Percentiles rank a stretch among this genome's conserved stretches.
Conservation (phyloP, 495 filamentous ascomycete genomes). For the Neurospora sublineolata region DNA sequence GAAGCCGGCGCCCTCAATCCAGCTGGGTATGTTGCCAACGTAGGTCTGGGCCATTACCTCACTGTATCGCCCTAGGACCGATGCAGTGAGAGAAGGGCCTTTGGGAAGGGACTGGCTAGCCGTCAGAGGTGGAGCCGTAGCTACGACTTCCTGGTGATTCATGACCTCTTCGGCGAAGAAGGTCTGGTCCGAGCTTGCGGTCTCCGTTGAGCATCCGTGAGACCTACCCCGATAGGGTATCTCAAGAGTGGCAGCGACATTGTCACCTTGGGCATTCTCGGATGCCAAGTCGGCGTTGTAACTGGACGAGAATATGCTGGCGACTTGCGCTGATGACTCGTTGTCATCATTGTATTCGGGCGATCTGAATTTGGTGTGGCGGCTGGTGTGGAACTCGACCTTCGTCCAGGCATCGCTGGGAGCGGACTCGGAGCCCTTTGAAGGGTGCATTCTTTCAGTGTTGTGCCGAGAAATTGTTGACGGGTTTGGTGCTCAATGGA, state of each 20-base stretch:
- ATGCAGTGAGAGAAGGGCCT: background rate
- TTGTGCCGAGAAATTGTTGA: background rate
- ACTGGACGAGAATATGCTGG: slow-evolving; percentile 1
- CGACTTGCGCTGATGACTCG: slow-evolving; percentile 14
- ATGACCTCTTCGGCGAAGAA: background rate
- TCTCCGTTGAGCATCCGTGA: slow-evolving; percentile 8
- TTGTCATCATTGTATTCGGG: slow-evolving; percentile 22
- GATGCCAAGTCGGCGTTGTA: background rate
- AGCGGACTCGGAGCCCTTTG: background rate
- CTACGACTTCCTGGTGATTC: background rate
- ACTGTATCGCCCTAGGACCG: background rate
- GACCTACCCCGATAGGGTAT: background rate
- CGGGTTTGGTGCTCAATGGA: background rate
- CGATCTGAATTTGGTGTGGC: slow-evolving; percentile 11
- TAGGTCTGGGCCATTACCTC: background rate
- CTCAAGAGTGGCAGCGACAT: background rate
- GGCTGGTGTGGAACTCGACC: background rate
- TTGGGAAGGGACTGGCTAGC: background rate
- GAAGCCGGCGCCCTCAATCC: slow-evolving; percentile 5
- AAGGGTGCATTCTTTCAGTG: background rate
- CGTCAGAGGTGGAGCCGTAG: background rate
- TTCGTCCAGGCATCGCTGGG: background rate
- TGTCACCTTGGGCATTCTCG: background rate
- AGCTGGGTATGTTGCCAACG: slow-evolving; percentile 1
- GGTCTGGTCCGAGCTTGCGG: slow-evolving; percentile 4